Conservation (phyloP, 129 eudicot species). For the Lactuca sativa region DNA sequence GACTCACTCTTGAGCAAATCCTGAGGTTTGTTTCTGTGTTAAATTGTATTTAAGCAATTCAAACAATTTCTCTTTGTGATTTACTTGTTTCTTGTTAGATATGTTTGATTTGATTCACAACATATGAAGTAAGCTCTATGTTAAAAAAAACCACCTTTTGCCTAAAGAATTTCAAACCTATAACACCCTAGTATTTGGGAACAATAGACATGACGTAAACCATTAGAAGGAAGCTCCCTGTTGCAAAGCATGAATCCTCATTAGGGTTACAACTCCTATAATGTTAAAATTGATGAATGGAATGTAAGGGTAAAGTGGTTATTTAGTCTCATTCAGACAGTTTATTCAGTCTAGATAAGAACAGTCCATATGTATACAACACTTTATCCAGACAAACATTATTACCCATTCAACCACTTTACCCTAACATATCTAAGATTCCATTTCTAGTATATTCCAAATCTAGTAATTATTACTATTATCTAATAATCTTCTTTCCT, state of each 20-base stretch:
- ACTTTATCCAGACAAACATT: no score
- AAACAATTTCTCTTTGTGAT: no score
- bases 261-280: no score
- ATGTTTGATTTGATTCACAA: not conserved
- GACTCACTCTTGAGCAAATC: conserved; percentile 96
- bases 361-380: no score
- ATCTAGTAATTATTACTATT: conserved; percentile 16
- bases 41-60: not conserved
- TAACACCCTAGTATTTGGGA: not conserved
- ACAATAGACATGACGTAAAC: not conserved
- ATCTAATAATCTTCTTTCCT: conserved; percentile 17
- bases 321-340: no score
- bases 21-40: conserved; percentile 53
- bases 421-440: not conserved
- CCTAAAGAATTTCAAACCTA: not conserved
- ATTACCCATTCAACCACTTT: not conserved
- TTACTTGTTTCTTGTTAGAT: not conserved
- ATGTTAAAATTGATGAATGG: no score
- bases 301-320: no score
- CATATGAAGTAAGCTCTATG: not conserved
- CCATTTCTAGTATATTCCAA: not conserved
- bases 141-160: not conserved
- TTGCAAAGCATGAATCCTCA: no score
- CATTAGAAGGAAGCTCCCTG: not conserved
- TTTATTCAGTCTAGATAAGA: no score